phyloP scores from a whole-genome alignment of 192 early-diverging fungal genomes.

The Borealophlyctis nickersoniae region DNA sequence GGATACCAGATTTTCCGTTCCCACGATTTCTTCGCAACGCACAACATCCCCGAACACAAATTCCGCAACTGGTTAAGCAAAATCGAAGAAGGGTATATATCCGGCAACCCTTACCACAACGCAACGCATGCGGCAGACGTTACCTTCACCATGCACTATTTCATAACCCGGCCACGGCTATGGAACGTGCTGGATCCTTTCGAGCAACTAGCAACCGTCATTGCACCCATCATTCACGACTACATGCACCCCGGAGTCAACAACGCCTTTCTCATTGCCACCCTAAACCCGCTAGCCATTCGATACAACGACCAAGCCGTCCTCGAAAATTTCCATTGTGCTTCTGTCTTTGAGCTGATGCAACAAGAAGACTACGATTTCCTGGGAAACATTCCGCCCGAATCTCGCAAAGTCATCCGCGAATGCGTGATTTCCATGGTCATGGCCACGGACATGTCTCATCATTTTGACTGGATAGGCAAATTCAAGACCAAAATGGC shows the following conservation, averaged over 20 bases:
- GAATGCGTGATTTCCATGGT: constrained; percentile 48
- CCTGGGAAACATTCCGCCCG: constrained; percentile 27
- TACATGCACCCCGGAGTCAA: constrained; percentile 88
- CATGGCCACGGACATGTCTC: constrained; percentile 53
- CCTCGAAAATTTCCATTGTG: constrained; percentile 85
- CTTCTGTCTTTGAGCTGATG: constrained; percentile 44
- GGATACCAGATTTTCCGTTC: constrained; percentile 28
- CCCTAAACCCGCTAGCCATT: constrained; percentile 76
- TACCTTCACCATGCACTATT: constrained; percentile 74
- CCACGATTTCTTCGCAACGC: constrained; percentile 23
- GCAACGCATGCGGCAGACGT: constrained; percentile 94
- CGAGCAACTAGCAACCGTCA: constrained; percentile 43
- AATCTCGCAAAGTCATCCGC: constrained; percentile 33
- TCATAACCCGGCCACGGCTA: constrained; percentile 26
- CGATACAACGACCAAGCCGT: constrained; percentile 93
- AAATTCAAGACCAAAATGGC: constrained; percentile 51
- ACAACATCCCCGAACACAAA: constrained; percentile 23
- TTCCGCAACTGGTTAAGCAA: constrained; percentile 30
- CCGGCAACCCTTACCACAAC: constrained; percentile 86
- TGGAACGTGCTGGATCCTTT: constrained; percentile 25
- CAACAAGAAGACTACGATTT: constrained; percentile 33
- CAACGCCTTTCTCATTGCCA: constrained; percentile 87
- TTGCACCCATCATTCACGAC: constrained; percentile 47
- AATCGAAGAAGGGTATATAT: constrained; percentile 37
- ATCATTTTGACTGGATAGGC: constrained; percentile 53